Conservation (phyloP, 2,329 filamentous ascomycete genomes). For the Epichloe brachyelytri region DNA sequence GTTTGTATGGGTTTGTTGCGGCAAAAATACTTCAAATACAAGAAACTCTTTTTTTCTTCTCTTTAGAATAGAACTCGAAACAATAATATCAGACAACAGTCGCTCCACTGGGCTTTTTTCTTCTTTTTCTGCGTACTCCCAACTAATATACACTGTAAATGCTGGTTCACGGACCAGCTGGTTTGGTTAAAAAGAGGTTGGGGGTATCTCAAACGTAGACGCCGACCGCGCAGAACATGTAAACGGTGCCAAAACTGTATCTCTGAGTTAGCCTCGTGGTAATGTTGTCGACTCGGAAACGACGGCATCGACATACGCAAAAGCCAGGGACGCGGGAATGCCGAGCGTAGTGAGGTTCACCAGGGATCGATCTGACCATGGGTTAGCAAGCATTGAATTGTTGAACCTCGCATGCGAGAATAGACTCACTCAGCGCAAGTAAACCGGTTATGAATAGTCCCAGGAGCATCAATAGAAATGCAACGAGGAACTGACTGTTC, state of each 20-base stretch:
- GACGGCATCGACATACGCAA: slow-evolving; percentile 55
- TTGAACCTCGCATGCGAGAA: background rate
- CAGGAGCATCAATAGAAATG: slow-evolving; percentile 59
- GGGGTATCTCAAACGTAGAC: slow-evolving; percentile 78
- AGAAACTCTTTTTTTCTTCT: background rate
- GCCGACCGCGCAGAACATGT: slow-evolving; percentile 97
- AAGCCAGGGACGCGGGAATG: slow-evolving; percentile 72
- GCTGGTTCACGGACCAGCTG: slow-evolving; percentile 6
- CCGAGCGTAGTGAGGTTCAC: slow-evolving; percentile 66
- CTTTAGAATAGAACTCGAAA: slow-evolving; percentile 5
- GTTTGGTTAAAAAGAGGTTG: slow-evolving; percentile 6
- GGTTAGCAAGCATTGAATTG: background rate
- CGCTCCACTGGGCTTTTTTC: slow-evolving; percentile 17
- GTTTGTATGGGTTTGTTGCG: background rate
- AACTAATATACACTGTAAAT: slow-evolving; percentile 25
- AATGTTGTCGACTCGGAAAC: background rate
- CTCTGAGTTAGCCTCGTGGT: slow-evolving; percentile 9
- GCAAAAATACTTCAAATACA: background rate
- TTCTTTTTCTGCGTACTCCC: slow-evolving; percentile 13
- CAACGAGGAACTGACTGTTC: slow-evolving; percentile 70
- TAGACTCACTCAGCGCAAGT: slow-evolving; percentile 87
- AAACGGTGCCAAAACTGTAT: slow-evolving; percentile 77
- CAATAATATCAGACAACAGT: slow-evolving; percentile 12
- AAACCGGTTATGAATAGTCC: slow-evolving; percentile 62
- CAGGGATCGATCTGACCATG: slow-evolving; percentile 59